Evolutionary conservation across 192 early-diverging fungal species (phyloP).

Genomic region (Coemansia sp.): DNA sequence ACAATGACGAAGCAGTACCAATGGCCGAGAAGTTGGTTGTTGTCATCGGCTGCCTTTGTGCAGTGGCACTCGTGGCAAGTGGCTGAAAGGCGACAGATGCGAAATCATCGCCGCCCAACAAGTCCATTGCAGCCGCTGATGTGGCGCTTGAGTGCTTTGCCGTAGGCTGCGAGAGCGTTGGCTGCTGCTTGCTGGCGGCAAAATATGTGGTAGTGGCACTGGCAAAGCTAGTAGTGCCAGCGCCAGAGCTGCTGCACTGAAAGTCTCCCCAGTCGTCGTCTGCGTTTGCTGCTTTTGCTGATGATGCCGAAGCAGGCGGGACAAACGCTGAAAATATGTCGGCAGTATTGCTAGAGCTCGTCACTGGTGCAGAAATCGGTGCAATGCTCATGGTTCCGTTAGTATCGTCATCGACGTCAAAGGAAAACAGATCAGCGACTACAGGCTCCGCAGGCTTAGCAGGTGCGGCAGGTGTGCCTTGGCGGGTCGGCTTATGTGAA

Average conservation of each 20-base stretch:
- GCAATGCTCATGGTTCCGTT: conserved; percentile 12
- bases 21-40: background rate
- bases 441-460: conserved; percentile 36
- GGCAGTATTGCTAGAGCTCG: conserved; percentile 24
- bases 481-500: conserved; percentile 33
- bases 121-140: conserved; percentile 20
- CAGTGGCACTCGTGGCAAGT: conserved; percentile 6
- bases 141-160: conserved; percentile 9
- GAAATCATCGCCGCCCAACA: conserved; percentile 33
- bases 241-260: conserved; percentile 30
- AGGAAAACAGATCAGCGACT: conserved; percentile 48
- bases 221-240: background rate
- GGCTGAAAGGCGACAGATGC: conserved; percentile 27
- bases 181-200: conserved; percentile 8
- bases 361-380: conserved; percentile 35
- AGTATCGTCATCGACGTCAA: conserved; percentile 42
- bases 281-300: conserved; percentile 20
- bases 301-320: conserved; percentile 15
- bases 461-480: conserved; percentile 20
- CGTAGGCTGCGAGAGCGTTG: conserved; percentile 20
- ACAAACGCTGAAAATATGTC: conserved; percentile 4
- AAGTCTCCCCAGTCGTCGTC: conserved; percentile 86
- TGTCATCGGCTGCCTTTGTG: background rate
- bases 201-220: background rate
- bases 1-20: background rate